Base-by-base conservation (phyloP, 345 rosid species). In the Eucalyptus shirleyi region DNA sequence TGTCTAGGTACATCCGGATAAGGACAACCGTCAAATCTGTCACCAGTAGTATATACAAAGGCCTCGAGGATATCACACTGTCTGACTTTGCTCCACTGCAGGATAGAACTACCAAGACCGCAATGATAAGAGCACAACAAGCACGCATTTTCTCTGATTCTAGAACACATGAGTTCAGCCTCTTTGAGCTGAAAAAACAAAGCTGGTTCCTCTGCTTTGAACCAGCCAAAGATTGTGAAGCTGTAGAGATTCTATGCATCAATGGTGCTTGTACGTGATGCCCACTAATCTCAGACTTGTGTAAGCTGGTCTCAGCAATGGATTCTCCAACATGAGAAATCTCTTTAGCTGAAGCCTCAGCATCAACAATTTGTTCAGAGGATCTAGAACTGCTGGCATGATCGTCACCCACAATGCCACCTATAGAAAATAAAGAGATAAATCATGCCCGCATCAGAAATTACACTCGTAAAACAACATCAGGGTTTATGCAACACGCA, bases 31-130 rank as follows among this genome's bases (percentile, higher is more conserved):
- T 93, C 50, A 92, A 90, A 90, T 96, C 95, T 28, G 96, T 94
- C 50, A 96, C 90, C 55, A 97, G 86, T 60, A 96, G 90, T n/a
- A 95, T 92, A 92, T 92, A 96, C 88, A 97, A 89, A 23, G 99
- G 98, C 92, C 95, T 94, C 59, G 93, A 89, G 88, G 92, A 92
- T 89, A 94, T 81, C 81, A 94, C 82, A 88, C 92, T 93, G 18
- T 90, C 89, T 5, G 94, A 92, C 82, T 92, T 94, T 32, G 89
- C 89, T 28, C 92, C 90, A 60, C 90, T 88, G 40, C 92, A 90
- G 42, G 95, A 92, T 30, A 96, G 87, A 65, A 96, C 93, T 60
- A 95, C 98, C 42, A 94, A 87, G 24, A 90, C 88, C 12, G 96
- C 97, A 89, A 95, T 92, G n/a, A 92, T 82, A 28, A 96, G 92